phyloP scores from a whole-genome alignment of 148 eudicot species.

The Limonium bicolor region DNA sequence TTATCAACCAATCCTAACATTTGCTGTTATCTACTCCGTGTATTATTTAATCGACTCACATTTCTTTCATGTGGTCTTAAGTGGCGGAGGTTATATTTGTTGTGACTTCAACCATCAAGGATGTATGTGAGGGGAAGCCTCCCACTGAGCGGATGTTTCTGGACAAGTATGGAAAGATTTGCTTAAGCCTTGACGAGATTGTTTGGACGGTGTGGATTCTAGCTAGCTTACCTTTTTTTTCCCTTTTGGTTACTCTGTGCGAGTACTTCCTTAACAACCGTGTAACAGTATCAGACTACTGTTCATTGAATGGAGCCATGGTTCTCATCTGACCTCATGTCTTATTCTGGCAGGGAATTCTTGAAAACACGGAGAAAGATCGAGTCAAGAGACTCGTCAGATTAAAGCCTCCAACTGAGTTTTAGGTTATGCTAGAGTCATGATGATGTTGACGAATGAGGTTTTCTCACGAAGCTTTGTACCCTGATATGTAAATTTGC shows the following conservation, averaged over 20 bases:
- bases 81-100: conserved; percentile 80
- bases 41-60: too few relatives aligned
- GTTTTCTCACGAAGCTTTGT: not conserved
- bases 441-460: too few relatives aligned
- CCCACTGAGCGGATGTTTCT: conserved; percentile 91
- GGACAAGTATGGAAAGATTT: conserved; percentile 93
- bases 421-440: conserved; percentile 18
- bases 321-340: not conserved
- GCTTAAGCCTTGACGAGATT: conserved; percentile 90
- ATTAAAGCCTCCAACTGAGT: conserved; percentile 80
- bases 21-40: too few relatives aligned
- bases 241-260: too few relatives aligned
- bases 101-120: conserved; percentile 72
- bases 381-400: conserved; percentile 89
- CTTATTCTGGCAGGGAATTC: conserved; percentile 38
- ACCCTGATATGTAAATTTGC: not conserved
- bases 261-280: too few relatives aligned
- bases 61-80: conserved; percentile 10
- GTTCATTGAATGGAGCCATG: not conserved
- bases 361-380: conserved; percentile 93
- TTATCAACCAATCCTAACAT: too few relatives aligned
- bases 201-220: conserved; percentile 65
- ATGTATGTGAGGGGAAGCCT: conserved; percentile 88
- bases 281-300: too few relatives aligned
- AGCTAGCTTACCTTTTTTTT: too few relatives aligned